These are phyloP conservation scores for Asterochloris erici DNA, from an alignment of 139 green algal species.

Conservation along the genomic window DNA sequence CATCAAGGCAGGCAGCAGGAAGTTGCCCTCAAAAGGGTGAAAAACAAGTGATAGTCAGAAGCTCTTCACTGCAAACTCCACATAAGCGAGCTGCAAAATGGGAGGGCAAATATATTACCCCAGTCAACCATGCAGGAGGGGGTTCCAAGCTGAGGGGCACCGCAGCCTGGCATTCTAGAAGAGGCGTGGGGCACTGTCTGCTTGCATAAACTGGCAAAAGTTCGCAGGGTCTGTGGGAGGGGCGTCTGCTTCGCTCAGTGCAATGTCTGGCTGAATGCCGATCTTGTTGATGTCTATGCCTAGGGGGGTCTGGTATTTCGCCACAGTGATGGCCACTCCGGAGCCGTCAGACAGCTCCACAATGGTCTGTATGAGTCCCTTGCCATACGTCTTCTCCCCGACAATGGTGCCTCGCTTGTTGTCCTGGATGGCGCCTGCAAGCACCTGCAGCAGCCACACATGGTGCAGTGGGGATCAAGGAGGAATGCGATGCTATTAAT, in stretches of 20 bases:
- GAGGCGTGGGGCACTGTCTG: constrained; percentile 24
- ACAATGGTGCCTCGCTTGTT: constrained; percentile 70
- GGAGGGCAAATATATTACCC: no score
- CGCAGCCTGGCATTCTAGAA: constrained; percentile 13
- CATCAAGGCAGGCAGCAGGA: no score
- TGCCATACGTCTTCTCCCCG: constrained; percentile 91
- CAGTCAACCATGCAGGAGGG: no score
- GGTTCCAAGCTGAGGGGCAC: no score
- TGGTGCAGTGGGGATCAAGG: no score
- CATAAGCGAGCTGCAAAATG: no score
- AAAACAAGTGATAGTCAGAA: no score
- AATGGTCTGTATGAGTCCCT: constrained; percentile 97
- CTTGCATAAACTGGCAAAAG: constrained; percentile 36
- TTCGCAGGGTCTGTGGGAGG: constrained; percentile 16
- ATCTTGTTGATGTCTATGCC: constrained; percentile 74
- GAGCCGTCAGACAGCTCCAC: constrained; percentile 82
- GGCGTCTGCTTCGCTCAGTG: constrained; percentile 16
- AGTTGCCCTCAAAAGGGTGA: no score
- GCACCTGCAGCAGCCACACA: constrained; percentile 52
- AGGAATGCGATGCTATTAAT: no score
- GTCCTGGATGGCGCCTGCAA: constrained; percentile 93
- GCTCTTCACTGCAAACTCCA: no score
- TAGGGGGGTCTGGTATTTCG: constrained; percentile 76
- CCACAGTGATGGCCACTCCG: constrained; percentile 89
- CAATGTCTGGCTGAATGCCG: constrained; percentile 27